Percentiles rank a stretch among this genome's conserved stretches.
Conservation (phyloP, 2,329 filamentous ascomycete species). For the Microsporum canis region DNA sequence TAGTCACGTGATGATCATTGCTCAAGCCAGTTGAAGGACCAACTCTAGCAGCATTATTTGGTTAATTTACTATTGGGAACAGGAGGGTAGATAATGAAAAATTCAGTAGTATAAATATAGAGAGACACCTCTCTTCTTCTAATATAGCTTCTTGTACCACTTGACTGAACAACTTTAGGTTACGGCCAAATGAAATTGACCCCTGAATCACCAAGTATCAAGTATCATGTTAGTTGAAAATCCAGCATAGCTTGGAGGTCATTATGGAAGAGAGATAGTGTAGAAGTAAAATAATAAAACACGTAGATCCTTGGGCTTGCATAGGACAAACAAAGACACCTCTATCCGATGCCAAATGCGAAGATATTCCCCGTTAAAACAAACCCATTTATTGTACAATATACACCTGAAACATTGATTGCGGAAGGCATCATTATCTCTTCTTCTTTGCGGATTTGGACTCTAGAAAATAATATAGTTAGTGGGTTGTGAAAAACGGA, state of each 20-base stretch:
- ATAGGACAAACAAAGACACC: background rate
- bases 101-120: too few relatives aligned
- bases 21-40: background rate
- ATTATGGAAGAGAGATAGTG: background rate
- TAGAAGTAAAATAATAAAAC: background rate
- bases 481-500: background rate
- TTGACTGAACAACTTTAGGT: too few relatives aligned
- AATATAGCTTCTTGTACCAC: too few relatives aligned
- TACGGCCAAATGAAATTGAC: too few relatives aligned
- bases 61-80: too few relatives aligned
- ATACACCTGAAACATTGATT: background rate
- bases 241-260: background rate
- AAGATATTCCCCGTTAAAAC: background rate
- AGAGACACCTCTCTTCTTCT: too few relatives aligned
- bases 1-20: background rate
- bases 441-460: conserved; percentile 12
- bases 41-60: too few relatives aligned
- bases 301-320: background rate
- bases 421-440: conserved; percentile 1
- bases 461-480: conserved; percentile 7
- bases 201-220: background rate
- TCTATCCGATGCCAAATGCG: background rate
- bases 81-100: too few relatives aligned
- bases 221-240: background rate
- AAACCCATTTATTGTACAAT: conserved; percentile 5